These are phyloP conservation scores for Cercospora zeae-maydis DNA, from an alignment of 2,329 filamentous ascomycete genomes.

Conservation along the genomic window DNA sequence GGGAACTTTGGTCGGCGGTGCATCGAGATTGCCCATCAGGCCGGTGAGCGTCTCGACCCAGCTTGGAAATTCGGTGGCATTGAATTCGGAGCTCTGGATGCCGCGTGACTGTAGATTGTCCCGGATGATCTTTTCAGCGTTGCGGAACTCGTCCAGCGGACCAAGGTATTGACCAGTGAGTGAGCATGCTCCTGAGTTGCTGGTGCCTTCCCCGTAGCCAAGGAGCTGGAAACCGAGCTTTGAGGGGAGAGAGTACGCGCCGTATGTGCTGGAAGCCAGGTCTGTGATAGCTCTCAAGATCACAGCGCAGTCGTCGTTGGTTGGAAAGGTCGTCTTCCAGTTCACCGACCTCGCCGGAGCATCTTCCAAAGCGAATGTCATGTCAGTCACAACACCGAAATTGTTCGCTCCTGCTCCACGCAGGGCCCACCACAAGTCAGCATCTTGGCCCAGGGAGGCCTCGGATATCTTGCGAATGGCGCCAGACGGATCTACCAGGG, in stretches of 20 bases:
- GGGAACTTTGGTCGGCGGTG: constrained; percentile 17
- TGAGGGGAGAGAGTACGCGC: neutral
- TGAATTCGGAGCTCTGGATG: constrained; percentile 7
- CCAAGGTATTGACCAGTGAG: constrained; percentile 19
- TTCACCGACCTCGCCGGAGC: constrained; percentile 17
- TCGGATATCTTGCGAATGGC: neutral
- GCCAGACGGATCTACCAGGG: constrained; percentile 14
- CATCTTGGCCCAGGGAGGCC: constrained; percentile 1
- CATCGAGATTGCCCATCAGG: constrained; percentile 17
- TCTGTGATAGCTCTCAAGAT: constrained; percentile 16
- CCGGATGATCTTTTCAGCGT: constrained; percentile 6
- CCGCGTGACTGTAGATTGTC: constrained; percentile 5
- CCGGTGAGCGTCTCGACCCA: constrained; percentile 20
- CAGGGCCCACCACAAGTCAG: constrained; percentile 21
- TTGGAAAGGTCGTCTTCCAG: constrained; percentile 16
- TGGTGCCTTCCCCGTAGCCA: constrained; percentile 15
- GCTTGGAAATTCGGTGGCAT: constrained; percentile 12
- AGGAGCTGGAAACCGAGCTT: constrained; percentile 17
- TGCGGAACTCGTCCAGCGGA: constrained; percentile 5
- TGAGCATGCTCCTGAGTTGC: constrained; percentile 15
- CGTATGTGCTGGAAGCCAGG: constrained; percentile 2
- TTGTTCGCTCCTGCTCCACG: constrained; percentile 22
- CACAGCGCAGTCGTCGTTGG: constrained; percentile 15
- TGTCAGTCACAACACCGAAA: constrained; percentile 17
- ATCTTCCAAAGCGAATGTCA: constrained; percentile 10